phyloP scores from a whole-genome alignment of 352 stramenopile species.

The Detonula confervacea region DNA sequence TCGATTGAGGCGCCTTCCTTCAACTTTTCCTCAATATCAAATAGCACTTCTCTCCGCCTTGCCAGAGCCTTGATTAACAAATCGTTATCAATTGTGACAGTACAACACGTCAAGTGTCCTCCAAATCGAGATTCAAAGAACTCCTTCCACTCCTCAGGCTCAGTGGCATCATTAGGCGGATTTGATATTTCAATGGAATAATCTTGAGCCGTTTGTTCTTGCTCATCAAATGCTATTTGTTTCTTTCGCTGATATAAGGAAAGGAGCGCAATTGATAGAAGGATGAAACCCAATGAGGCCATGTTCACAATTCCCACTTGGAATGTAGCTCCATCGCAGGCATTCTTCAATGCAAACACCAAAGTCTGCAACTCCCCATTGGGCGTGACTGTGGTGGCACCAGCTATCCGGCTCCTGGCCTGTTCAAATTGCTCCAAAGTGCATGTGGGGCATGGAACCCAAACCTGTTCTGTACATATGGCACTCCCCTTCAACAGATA shows the following conservation, averaged over 20 bases:
- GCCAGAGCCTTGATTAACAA: conserved; percentile 60
- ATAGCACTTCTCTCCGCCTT: conserved; percentile 54
- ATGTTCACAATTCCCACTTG: conserved; percentile 62
- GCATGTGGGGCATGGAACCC: conserved; percentile 66
- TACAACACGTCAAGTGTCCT: conserved; percentile 57
- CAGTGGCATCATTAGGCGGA: conserved; percentile 70
- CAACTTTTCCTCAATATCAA: conserved; percentile 58
- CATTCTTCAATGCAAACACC: conserved; percentile 67
- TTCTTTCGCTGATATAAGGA: conserved; percentile 51
- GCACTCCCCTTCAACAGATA: conserved; percentile 57
- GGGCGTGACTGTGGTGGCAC: conserved; percentile 38
- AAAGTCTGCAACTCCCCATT: conserved; percentile 56
- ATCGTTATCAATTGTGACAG: conserved; percentile 70
- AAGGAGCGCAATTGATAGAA: conserved; percentile 49
- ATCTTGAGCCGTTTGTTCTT: conserved; percentile 82
- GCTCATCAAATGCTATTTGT: conserved; percentile 75
- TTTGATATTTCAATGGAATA: conserved; percentile 82
- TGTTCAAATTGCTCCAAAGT: conserved; percentile 43
- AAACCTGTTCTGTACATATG: conserved; percentile 68
- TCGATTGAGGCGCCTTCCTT: conserved; percentile 48
- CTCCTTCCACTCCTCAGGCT: conserved; percentile 78
- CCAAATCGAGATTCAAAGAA: conserved; percentile 74
- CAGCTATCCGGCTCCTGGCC: conserved; percentile 29
- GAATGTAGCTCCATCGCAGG: conserved; percentile 58
- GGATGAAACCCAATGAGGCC: conserved; percentile 60